These are phyloP conservation scores for Mucor indicus DNA, from an alignment of 371 early-diverging fungal genomes.

Conservation along the genomic window DNA sequence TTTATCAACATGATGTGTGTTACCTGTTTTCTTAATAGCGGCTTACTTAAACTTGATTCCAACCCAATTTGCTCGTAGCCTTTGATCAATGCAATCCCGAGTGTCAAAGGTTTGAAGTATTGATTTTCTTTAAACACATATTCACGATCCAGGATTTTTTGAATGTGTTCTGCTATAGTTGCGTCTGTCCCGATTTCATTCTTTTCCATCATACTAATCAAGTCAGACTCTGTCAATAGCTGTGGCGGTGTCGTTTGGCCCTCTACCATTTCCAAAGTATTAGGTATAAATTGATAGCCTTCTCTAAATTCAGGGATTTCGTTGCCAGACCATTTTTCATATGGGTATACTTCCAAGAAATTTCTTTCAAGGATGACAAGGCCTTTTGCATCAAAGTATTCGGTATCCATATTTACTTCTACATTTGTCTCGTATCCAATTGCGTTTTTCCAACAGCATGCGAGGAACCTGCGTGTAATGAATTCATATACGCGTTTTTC, in stretches of 20 bases:
- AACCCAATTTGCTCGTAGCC: conserved; percentile 91
- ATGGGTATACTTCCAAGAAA: conserved; percentile 94
- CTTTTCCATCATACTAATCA: conserved; percentile 97
- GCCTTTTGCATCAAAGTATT: conserved; percentile 75
- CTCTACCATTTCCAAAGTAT: conserved; percentile 56
- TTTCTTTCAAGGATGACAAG: conserved; percentile 82
- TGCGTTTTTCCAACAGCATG: conserved; percentile 94
- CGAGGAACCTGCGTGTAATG: conserved; percentile 91
- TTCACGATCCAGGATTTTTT: conserved; percentile 89
- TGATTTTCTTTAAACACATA: conserved; percentile 78
- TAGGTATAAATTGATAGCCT: conserved; percentile 74
- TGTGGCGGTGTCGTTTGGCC: conserved; percentile 83
- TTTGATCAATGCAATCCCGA: conserved; percentile 92
- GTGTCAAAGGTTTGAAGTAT: conserved; percentile 79
- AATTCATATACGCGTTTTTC: conserved; percentile 89
- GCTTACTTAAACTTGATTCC: conserved; percentile 81
- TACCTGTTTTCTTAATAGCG: conserved; percentile 79
- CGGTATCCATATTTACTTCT: conserved; percentile 63
- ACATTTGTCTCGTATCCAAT: conserved; percentile 86
- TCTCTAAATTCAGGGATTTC: conserved; percentile 72
- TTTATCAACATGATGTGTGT: neutral
- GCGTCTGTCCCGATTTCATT: conserved; percentile 99
- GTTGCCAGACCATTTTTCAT: conserved; percentile 88
- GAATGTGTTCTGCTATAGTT: conserved; percentile 99
- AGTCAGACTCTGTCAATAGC: conserved; percentile 89